Evolutionary conservation across 1,284 basidiomycete species (phyloP), one percentile per base, ranked within the genome.

Genomic region (Pseudozyma pruni): DNA sequence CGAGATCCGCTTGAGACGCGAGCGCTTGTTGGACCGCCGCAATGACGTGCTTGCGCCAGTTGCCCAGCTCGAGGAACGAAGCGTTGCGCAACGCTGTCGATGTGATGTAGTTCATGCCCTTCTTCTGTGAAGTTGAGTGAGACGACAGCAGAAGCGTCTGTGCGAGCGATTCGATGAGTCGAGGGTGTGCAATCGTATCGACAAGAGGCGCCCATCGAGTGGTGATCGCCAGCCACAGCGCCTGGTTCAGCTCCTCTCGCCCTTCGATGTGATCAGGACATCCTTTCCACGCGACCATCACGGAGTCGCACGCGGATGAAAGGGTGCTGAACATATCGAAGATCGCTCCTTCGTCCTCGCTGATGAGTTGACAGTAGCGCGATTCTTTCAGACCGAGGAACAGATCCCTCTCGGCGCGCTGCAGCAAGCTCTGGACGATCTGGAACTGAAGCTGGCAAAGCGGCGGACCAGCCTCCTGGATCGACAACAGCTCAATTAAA

Each of bases 1-100:
- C 38, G 5, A 68, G 34, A n/a, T 8, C 29, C 8, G 29, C 22
- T 32, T 48, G 22, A 29, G 34, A 29, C 16, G 41, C 45, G 2
- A 55, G 33, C 34, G 50, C n/a, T 14, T 53, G 20, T 23, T 46
- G 43, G 4, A 64, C 33, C 2, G 27, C 9, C 11, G 39, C 43
- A 3, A 74, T 14, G 4, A 74, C 50, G 16, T 69, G 54, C 14
- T 27, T 41, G 29, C 73, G 68, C 71, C 66, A 74, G 3, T 56
- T 56, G 16, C 61, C 39, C 35, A 69, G 57, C 42, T 78, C 75
- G 40, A 75, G 63, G 52, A 78, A 74, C 0, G 64, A 59, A 0
- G 73, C 74, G 20, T 72, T 66, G 37, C 53, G 35, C 8, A 63
- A 34, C 33, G 60, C 60, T 7, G 52, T 38, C 0, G 60, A 41